These are phyloP conservation scores for Sarocladiaceae sp. DNA, from an alignment of 2,329 filamentous ascomycete genomes.

Conservation along the genomic window DNA sequence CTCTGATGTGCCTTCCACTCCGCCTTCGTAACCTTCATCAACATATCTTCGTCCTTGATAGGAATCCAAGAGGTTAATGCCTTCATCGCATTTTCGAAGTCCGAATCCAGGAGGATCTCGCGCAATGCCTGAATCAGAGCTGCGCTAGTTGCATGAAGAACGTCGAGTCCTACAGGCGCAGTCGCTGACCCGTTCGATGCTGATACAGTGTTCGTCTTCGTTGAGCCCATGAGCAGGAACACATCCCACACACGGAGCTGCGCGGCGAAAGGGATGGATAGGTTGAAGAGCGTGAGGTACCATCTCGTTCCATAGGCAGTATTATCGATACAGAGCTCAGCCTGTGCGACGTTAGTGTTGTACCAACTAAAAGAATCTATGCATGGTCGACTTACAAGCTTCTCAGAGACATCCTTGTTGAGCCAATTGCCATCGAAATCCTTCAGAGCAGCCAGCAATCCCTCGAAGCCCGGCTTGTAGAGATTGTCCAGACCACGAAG, in stretches of 20 bases:
- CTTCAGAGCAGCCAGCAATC: constrained; percentile 77
- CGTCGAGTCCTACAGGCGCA: constrained; percentile 59
- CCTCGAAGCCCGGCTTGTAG: constrained; percentile 79
- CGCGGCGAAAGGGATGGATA: constrained; percentile 89
- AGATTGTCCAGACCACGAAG: constrained; percentile 80
- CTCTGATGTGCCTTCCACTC: constrained; percentile 71
- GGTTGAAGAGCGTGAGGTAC: constrained; percentile 97
- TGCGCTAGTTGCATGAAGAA: constrained; percentile 84
- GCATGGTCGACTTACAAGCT: constrained; percentile 72
- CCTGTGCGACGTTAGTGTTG: constrained; percentile 36
- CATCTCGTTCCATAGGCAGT: constrained; percentile 95
- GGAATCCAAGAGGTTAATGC: constrained; percentile 90
- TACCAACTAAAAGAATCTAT: too few relatives aligned
- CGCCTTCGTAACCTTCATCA: constrained; percentile 84
- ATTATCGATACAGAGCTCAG: constrained; percentile 73
- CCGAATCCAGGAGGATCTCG: constrained; percentile 83
- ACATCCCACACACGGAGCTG: constrained; percentile 97
- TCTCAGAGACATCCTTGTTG: constrained; percentile 71
- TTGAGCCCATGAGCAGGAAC: constrained; percentile 82
- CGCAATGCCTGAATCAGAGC: constrained; percentile 87
- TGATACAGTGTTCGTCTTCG: neutral
- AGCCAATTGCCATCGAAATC: constrained; percentile 89
- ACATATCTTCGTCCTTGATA: constrained; percentile 85
- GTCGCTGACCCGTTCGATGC: constrained; percentile 9
- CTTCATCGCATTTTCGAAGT: constrained; percentile 99